Percentiles rank a stretch among this genome's conserved stretches.
Evolutionary conservation across 23 red algal genomes (phyloP).

Genomic region (Pyropia haitanensis): DNA sequence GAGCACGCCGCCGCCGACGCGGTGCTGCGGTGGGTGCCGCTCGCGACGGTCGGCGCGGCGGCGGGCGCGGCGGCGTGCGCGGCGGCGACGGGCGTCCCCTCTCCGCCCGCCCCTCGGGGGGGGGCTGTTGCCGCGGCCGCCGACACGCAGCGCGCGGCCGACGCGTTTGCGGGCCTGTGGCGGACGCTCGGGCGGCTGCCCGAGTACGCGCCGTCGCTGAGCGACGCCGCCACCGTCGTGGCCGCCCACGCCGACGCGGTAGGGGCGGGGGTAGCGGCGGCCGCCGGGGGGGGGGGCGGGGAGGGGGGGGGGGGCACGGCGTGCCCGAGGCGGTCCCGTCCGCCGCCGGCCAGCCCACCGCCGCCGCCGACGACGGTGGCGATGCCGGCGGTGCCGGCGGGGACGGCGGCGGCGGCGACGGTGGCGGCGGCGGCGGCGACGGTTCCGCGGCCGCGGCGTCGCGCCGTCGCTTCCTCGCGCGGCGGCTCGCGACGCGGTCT

Average conservation of each 20-base stretch:
- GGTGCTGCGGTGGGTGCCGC: conserved; percentile 44
- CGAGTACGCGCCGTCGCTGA: conserved; percentile 51
- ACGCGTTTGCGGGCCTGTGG: conserved; percentile 59
- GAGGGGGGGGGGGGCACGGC: too few species aligned
- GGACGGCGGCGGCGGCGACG: not conserved
- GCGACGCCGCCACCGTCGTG: conserved; percentile 70
- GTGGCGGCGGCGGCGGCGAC: too few species aligned
- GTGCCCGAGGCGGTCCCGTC: too few species aligned
- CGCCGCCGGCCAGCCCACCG: too few species aligned
- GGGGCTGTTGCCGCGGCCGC: not conserved
- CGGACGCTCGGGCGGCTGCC: conserved; percentile 44
- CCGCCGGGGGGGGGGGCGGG: not conserved
- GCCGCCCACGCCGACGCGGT: conserved; percentile 53
- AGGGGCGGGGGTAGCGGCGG: conserved; percentile 17
- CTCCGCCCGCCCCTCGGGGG: too few species aligned
- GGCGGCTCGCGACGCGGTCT: too few species aligned
- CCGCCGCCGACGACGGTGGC: not conserved
- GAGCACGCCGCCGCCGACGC: conserved; percentile 65
- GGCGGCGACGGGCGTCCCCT: too few species aligned
- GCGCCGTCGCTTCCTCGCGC: too few species aligned
- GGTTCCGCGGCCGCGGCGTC: too few species aligned
- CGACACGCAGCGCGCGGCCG: conserved; percentile 25
- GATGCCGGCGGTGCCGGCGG: not conserved
- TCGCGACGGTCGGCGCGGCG: conserved; percentile 30
- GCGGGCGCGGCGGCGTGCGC: not conserved